Base-by-base conservation (phyloP, 139 green algal genomes). In the Yamagishiella unicocca region DNA sequence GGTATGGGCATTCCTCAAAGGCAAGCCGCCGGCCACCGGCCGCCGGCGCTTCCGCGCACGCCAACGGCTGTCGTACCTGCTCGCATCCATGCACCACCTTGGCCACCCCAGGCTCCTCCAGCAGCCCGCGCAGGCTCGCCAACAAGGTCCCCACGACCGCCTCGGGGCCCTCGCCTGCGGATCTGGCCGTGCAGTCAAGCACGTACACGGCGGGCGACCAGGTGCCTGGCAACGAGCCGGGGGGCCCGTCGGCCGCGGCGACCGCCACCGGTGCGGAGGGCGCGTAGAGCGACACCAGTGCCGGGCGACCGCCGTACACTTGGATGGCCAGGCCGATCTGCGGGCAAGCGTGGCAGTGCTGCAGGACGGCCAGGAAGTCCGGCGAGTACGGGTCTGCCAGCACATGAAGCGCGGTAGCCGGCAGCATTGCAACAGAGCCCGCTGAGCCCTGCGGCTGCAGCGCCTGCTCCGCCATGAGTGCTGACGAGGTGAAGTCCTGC, bases 51-150 rank as follows among this genome's bases (percentile, higher is more conserved):
- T n/a, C n/a, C n/a, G n/a, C n/a, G n/a, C n/a, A n/a, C n/a, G n/a
- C n/a, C n/a, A 58, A 12, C 50, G 14, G 50, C 17, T 58, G 7
- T 31, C 33, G 21, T 4, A 86, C 80, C 80, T 86, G 80, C 43
- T 77, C 64, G 64, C 80, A 86, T 42, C 80, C 80, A 33, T 86
- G 80, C 42, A 77, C 64, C 62, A 86, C 80, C 64, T 86, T 86
- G 8, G 80, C 80, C 40, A 86, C 80, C 1, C 43, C 64, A 31
- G 80, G 61, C 29, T 86, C 80, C 45, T 86, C 80, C 42, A 86
- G 43, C 42, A 86, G 21, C 17, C 64, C 64, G 0, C 80, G 43
- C 29, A 86, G 64, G 33, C 38, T 64, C 43, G n/a, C 80, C 58
- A 85, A 14, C 61, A 85, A 40, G 17, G 62, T 24, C 2, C 61